Evolutionary conservation across 2,329 filamentous ascomycete species (phyloP).

Genomic region (Aureobasidium sp.): DNA sequence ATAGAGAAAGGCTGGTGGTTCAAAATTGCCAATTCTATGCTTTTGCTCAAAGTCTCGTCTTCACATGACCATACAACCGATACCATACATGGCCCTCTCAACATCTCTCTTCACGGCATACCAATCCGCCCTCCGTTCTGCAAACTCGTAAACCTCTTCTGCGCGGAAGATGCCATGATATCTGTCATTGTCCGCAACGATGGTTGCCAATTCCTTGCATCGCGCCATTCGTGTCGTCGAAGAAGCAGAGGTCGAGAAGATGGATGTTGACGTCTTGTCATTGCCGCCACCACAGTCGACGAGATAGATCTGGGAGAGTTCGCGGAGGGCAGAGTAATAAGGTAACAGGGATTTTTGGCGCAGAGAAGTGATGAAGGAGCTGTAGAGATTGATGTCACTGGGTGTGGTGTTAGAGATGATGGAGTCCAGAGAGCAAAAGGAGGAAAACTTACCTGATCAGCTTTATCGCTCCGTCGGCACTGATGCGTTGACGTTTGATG

Average conservation of each 20-base stretch:
- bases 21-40: background rate
- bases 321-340: conserved; percentile 86
- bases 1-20: no score
- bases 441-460: conserved; percentile 58
- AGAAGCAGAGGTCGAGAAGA: background rate
- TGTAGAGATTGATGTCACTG: conserved; percentile 92
- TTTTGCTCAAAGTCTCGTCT: no score
- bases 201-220: conserved; percentile 87
- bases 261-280: conserved; percentile 19
- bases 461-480: conserved; percentile 78
- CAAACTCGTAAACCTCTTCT: conserved; percentile 97
- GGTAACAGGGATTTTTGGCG: conserved; percentile 74
- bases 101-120: conserved; percentile 81
- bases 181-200: conserved; percentile 84
- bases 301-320: conserved; percentile 90
- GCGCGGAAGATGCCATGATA: conserved; percentile 90
- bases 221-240: conserved; percentile 48
- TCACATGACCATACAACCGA: conserved; percentile 81
- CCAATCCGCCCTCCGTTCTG: conserved; percentile 90
- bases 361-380: conserved; percentile 71
- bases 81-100: conserved; percentile 93
- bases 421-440: background rate
- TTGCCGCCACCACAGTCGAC: conserved; percentile 49
- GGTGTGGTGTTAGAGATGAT: background rate
- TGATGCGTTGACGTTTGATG: conserved; percentile 89